Evolutionary conservation across 1,284 basidiomycete species (phyloP).

Genomic region (Dichomitus squalens): DNA sequence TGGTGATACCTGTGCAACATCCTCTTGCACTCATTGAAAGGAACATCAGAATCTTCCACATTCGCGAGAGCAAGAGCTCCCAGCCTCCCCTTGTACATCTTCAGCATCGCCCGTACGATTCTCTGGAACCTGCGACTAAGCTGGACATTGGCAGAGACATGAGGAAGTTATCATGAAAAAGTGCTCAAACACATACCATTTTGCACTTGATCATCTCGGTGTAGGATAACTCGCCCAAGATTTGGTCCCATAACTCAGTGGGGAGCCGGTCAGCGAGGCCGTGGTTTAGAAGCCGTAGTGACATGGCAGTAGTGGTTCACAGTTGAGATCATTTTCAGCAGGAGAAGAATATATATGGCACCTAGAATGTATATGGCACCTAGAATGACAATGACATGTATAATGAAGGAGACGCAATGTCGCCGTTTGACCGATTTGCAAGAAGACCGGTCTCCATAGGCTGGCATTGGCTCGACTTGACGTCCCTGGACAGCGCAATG

Average conservation of each 20-base stretch:
- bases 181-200: not conserved
- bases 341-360: not conserved
- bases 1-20: conserved; percentile 1
- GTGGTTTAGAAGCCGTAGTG: not conserved
- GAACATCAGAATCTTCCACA: not conserved
- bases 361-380: not conserved
- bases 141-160: not conserved
- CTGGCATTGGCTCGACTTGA: not conserved
- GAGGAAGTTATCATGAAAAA: not conserved
- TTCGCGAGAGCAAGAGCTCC: not conserved
- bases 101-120: not conserved
- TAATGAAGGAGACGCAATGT: not conserved
- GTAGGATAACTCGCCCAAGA: not conserved
- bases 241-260: not conserved
- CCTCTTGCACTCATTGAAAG: not conserved
- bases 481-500: not conserved
- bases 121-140: not conserved
- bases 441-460: not conserved
- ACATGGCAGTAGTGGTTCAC: not conserved
- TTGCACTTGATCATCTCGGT: not conserved
- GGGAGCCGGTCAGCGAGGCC: not conserved
- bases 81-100: not conserved
- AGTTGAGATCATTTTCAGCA: not conserved
- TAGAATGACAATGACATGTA: not conserved
- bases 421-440: not conserved